phyloP scores from a whole-genome alignment of 352 stramenopile genomes.

The Globisporangium perplexum region DNA sequence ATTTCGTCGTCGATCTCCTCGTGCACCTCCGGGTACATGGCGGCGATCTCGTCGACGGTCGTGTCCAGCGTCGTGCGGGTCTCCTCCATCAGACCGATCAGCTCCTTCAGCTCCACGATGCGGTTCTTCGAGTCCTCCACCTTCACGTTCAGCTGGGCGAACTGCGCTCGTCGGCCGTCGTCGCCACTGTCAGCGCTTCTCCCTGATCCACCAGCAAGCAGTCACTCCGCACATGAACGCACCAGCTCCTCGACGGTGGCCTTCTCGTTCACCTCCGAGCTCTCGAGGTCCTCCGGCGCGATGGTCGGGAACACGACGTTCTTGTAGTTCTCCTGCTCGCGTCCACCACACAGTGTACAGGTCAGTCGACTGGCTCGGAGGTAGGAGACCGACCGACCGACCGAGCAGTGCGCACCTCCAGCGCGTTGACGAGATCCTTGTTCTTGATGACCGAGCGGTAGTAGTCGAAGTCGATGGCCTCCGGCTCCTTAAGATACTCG shows the following conservation, averaged over 20 bases:
- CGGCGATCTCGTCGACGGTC: conserved; percentile 80
- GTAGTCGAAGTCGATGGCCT: conserved; percentile 84
- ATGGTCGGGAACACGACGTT: conserved; percentile 81
- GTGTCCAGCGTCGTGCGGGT: conserved; percentile 80
- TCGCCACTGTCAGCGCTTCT: background rate
- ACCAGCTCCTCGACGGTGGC: conserved; percentile 71
- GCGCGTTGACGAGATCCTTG: conserved; percentile 82
- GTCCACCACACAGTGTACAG: background rate
- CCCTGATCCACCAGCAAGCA: too few relatives aligned
- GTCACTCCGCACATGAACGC: conserved; percentile 8
- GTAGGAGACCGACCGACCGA: too few relatives aligned
- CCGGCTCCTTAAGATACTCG: conserved; percentile 66
- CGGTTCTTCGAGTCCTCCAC: conserved; percentile 81
- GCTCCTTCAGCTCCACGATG: conserved; percentile 82
- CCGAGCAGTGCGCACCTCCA: too few relatives aligned
- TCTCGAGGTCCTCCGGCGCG: conserved; percentile 66
- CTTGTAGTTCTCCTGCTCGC: conserved; percentile 67
- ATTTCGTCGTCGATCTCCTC: conserved; percentile 89
- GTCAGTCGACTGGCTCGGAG: too few relatives aligned
- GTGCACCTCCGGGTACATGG: conserved; percentile 81
- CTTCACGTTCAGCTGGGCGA: conserved; percentile 72
- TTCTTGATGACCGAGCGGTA: conserved; percentile 86
- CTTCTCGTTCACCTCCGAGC: conserved; percentile 69
- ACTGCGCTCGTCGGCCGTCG: conserved; percentile 25
- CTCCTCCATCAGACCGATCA: conserved; percentile 78